Conservation (phyloP, 139 green algal species). For the Coelastrella sp. region DNA sequence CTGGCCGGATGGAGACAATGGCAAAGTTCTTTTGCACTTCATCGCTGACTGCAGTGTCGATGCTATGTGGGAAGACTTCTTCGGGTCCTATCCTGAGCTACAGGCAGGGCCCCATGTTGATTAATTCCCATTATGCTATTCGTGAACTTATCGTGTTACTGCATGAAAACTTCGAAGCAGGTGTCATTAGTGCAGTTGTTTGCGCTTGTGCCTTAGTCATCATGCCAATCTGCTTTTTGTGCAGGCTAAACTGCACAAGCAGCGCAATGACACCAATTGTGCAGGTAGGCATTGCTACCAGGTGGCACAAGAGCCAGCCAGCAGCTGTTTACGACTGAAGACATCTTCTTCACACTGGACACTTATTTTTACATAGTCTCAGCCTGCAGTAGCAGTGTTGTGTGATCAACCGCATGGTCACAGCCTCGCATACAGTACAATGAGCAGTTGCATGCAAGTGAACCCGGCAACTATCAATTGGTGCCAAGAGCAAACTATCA, state of each 20-base stretch:
- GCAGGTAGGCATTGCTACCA: background rate
- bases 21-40: constrained; percentile 34
- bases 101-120: background rate
- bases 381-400: too few species aligned
- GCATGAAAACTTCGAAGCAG: background rate
- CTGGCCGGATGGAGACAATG: constrained; percentile 28
- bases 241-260: constrained; percentile 46
- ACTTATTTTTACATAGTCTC: background rate
- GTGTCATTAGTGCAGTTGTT: background rate
- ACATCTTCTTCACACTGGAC: background rate
- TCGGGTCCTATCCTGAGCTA: constrained; percentile 18
- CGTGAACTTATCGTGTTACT: background rate
- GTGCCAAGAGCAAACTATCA: background rate
- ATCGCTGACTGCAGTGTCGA: constrained; percentile 22
- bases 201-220: too few species aligned
- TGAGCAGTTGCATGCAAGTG: too few species aligned
- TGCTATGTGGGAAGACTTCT: constrained; percentile 34
- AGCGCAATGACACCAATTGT: constrained; percentile 42
- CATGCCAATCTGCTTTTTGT: background rate
- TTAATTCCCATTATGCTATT: too few species aligned
- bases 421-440: too few species aligned
- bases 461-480: too few species aligned
- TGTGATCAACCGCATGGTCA: too few species aligned
- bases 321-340: too few species aligned
- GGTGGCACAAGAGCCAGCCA: too few species aligned